Conservation (phyloP, 768 basidiomycete species). For the Pisolithus sp. region DNA sequence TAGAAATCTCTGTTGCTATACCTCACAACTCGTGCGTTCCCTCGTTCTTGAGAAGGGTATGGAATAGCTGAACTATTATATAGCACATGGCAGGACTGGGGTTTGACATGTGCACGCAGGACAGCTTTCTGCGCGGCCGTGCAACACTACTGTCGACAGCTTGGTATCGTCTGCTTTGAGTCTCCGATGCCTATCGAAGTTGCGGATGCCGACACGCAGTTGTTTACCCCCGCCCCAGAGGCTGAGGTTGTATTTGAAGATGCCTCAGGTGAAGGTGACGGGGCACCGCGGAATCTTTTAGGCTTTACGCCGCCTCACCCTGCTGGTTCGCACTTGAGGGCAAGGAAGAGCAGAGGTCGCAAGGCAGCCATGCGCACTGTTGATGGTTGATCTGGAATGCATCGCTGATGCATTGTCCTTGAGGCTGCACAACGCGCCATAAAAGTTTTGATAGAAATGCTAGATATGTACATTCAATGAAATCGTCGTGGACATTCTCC, state of each 20-base stretch:
- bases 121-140: conserved; percentile 79
- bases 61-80: background rate
- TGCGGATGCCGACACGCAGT: conserved; percentile 20
- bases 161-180: conserved; percentile 57
- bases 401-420: too few species aligned
- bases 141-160: conserved; percentile 62
- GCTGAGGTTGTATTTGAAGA: conserved; percentile 32
- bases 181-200: conserved; percentile 58
- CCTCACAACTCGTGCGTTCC: conserved; percentile 41
- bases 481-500: conserved; percentile 1
- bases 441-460: too few species aligned
- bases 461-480: too few species aligned
- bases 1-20: conserved; percentile 66
- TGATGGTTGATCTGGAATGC: conserved; percentile 3
- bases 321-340: conserved; percentile 12
- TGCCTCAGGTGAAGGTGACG: conserved; percentile 5
- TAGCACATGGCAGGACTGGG: conserved; percentile 51
- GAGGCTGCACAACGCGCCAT: too few species aligned
- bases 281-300: conserved; percentile 15
- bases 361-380: conserved; percentile 29
- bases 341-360: conserved; percentile 29
- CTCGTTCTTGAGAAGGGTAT: background rate
- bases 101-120: conserved; percentile 49
- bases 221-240: conserved; percentile 2
- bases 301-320: conserved; percentile 26